Base-by-base conservation (phyloP, 768 basidiomycete genomes). In the Cytidiella melzeri region DNA sequence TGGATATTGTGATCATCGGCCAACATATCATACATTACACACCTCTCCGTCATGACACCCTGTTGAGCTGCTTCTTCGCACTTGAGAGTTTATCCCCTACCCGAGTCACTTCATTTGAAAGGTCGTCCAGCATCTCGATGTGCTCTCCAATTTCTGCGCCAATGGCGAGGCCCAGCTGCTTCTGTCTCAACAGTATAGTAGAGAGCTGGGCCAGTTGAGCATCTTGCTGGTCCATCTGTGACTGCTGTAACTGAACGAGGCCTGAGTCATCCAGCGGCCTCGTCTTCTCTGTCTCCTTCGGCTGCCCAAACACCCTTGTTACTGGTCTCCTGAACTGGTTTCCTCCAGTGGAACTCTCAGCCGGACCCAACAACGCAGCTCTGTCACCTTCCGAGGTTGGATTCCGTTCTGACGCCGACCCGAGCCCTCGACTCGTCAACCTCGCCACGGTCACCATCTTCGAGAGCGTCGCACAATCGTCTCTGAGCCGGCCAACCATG, bases 381-480 rank as follows among this genome's bases (percentile, higher is more conserved):
- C 87, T 75, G 57, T 85, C 83, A 11, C 78, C 70, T 48, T 76
- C 74, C 7, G 79, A 66, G 4, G 75, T 75, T 25, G 73, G 65
- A 51, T 68, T 72, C 38, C 61, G 64, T 47, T 69, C 61, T 21
- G 70, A 58, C 9, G 67, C 62, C 0, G 69, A 64, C 36, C 45
- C 66, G 54, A 45, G 61, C 25, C 48, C 65, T 53, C 76, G 73
- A 37, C 73, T 72, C 23, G 66, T 72, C 57, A 79, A 80, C 51
- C 78, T 77, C 25, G 79, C 84, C 41, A 88, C 80, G 27, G 88
- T 86, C 37, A 92, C 84, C 75, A 95, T 89, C 73, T 81, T 81
- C 34, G 81, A 80, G 50, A 96, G 72, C 70, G 86, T 89, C 71
- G 88, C 88, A 70, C 89, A 86, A 64, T 97, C 94, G 62, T 93